Percentiles rank a stretch among this genome's conserved stretches.
phyloP scores from a whole-genome alignment of 2,329 filamentous ascomycete species.

The Fonsecaea pedrosoi region DNA sequence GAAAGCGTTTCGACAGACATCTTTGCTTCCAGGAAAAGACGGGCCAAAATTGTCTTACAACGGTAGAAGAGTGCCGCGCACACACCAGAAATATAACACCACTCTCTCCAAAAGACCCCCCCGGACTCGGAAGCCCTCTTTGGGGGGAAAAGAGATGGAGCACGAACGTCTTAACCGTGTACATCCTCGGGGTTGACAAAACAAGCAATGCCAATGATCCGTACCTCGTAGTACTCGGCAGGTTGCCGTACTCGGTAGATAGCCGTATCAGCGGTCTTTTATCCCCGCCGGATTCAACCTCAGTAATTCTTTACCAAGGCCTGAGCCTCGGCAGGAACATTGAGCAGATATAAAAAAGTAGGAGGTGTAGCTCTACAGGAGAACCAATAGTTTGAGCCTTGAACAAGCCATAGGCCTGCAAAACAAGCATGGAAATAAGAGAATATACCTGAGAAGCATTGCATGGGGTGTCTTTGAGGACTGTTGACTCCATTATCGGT shows the following conservation, averaged over 20 bases:
- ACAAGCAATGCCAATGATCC: not conserved
- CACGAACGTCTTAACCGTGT: not conserved
- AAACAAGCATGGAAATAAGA: not conserved
- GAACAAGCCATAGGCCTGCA: not conserved
- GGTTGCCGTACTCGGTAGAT: not conserved
- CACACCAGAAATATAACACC: not conserved
- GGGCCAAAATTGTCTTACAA: not conserved
- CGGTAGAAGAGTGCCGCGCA: not conserved
- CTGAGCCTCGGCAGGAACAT: not conserved
- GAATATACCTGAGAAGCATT: not conserved
- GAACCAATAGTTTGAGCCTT: not conserved
- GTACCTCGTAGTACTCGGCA: not conserved
- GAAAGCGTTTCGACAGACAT: constrained; percentile 7
- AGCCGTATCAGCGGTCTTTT: not conserved
- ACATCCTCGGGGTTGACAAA: constrained; percentile 1
- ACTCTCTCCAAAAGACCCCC: not conserved
- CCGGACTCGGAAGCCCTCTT: not conserved
- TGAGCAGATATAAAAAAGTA: not conserved
- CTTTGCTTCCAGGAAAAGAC: not conserved
- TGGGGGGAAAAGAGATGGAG: not conserved
- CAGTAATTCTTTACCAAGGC: not conserved
- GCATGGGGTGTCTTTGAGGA: not conserved
- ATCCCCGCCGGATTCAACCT: not conserved
- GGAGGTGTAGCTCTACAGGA: not conserved
- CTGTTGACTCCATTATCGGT: not conserved